phyloP scores from a whole-genome alignment of 768 basidiomycete species.

The Exsudoporus frostii region DNA sequence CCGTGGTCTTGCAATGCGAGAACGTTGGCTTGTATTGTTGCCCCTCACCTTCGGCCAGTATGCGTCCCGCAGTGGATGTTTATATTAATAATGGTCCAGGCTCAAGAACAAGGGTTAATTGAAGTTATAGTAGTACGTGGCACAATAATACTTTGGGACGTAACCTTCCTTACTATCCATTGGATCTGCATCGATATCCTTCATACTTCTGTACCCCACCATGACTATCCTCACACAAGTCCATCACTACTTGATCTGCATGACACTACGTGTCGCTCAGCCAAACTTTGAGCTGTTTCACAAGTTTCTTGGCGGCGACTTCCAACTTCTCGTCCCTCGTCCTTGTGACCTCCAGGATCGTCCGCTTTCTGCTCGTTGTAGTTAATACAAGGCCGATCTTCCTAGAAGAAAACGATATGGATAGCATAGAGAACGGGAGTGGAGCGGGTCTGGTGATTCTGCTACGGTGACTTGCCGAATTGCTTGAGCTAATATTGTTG shows the following conservation, averaged over 20 bases:
- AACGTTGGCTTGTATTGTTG: too few relatives aligned
- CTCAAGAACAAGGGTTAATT: too few relatives aligned
- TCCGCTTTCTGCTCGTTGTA: conserved; percentile 40
- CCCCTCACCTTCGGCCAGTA: too few relatives aligned
- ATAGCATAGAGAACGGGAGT: conserved; percentile 36
- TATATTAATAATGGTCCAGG: too few relatives aligned
- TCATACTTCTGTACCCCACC: too few relatives aligned
- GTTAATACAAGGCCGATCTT: conserved; percentile 37
- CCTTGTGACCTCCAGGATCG: conserved; percentile 52
- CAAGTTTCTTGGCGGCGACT: conserved; percentile 49
- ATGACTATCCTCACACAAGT: neutral
- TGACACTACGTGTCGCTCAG: conserved; percentile 25
- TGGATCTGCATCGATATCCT: neutral
- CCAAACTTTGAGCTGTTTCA: conserved; percentile 45
- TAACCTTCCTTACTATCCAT: neutral
- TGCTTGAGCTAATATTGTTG: conserved; percentile 1
- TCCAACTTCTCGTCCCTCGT: conserved; percentile 56
- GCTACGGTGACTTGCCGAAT: conserved; percentile 1
- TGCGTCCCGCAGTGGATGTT: too few relatives aligned
- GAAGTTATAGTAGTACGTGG: too few relatives aligned
- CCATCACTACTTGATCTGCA: too few relatives aligned
- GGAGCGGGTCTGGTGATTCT: conserved; percentile 5
- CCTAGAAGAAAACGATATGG: conserved; percentile 39
- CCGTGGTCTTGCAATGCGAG: too few relatives aligned
- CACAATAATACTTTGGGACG: neutral